These are phyloP conservation scores for Luffa acutangula DNA, from an alignment of 306 rosid species.

Conservation along the genomic window DNA sequence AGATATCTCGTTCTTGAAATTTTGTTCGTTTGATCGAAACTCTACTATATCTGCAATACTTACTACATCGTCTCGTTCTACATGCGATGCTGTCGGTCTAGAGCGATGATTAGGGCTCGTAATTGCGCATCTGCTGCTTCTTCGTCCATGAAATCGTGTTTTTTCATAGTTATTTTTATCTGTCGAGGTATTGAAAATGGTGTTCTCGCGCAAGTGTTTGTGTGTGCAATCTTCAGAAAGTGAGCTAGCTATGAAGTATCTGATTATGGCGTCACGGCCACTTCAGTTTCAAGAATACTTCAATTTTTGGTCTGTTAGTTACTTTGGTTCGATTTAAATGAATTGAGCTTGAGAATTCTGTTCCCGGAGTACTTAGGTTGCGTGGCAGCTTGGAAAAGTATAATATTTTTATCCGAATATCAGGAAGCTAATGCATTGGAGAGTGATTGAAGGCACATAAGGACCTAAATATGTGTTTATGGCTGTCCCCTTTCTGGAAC, in stretches of 20 bases:
- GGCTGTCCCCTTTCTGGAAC: not conserved
- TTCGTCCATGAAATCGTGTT: not conserved
- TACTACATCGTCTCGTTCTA: not conserved
- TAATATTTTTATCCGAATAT: not conserved
- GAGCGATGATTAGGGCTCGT: not conserved
- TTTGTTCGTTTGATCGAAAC: not conserved
- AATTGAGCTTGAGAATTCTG: not conserved
- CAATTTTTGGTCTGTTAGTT: not conserved
- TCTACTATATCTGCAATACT: not conserved
- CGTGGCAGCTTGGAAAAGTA: not conserved
- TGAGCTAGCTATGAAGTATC: not conserved
- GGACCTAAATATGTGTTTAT: not conserved
- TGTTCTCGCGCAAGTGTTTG: not conserved
- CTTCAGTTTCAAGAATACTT: not conserved
- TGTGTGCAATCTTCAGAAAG: not conserved
- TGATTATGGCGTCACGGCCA: not conserved
- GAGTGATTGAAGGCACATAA: not conserved
- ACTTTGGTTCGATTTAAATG: not conserved
- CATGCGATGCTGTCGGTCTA: not conserved
- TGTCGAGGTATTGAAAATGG: not conserved
- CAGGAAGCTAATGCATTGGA: not conserved
- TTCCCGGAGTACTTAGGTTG: not conserved
- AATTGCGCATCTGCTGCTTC: not conserved
- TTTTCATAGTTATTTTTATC: not conserved
- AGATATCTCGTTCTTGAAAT: not conserved